Evolutionary conservation across 352 stramenopile genomes (phyloP), one percentile per base, ranked within the genome.

Genomic region (Phytophthora fragariae): DNA sequence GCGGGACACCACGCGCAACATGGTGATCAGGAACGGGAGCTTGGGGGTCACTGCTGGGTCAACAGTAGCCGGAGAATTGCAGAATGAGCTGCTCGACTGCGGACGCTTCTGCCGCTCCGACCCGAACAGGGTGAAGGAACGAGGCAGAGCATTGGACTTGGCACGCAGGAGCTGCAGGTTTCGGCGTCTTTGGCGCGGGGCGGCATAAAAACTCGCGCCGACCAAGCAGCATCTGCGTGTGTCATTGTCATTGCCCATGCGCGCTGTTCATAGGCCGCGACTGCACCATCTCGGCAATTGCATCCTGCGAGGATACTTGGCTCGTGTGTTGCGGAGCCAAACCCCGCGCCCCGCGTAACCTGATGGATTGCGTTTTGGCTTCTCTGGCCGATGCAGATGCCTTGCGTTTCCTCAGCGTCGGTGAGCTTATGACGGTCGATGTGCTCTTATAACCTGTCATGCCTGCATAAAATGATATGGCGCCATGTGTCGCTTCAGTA

Each of bases 1-100:
- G 41, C 75, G 68, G 47, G 70, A 69, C 29, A 74, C 68, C 49
- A 72, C 62, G 67, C 78, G 52, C 75, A 79, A 39, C 68, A 78
- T 72, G 35, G 4, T 64, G 59, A 57, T 46, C 31, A 60, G 66
- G 47, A 66, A 61, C 17, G 58, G 57, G 37, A 68, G 65, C 65
- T 72, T 72, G 65, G 31, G 31, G 55, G 31, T 71, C 65, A 65
- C 64, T 65, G 64, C 33, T 9, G 46, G 57, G 33, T 39, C 5
- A 39, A 39, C 53, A 65, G 67, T 62, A 73, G 57, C 66, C 17
- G 60, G 68, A 10, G 55, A 74, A 74, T 58, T 62, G 68, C 46
- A 65, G 55, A 74, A 74, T 74, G 68, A 74, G 53, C 53, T 69
- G n/a, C 24, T 73, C 31, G 24, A 62, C 6, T 54, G 31, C 24